Base-by-base conservation (phyloP, 2,329 filamentous ascomycete genomes). In the Aspergillus sp. region DNA sequence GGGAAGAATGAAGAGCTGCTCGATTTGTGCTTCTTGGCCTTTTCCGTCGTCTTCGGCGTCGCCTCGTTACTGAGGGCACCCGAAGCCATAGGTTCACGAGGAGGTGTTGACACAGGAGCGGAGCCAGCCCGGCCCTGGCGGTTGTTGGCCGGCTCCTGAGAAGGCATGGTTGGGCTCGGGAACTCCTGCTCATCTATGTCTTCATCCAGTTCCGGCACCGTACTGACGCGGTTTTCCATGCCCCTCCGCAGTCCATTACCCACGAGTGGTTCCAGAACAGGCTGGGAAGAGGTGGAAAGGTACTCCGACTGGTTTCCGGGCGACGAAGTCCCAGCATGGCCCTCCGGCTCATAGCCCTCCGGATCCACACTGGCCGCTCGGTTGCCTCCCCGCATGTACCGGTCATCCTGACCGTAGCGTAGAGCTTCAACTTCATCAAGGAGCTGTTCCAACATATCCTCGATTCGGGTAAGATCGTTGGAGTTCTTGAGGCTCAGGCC, bases 401-500 rank as follows among this genome's bases (percentile, higher is more conserved):
- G 71, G 60, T 78, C 72, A 57, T 81, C 80, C 65, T 86, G 84
- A 21, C 76, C 78, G 53, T 79, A 84, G 71, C 92, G 91, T 60
- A 95, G 82, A 50, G 87, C 90, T 73, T 98, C 94, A 6, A 99
- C 93, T 73, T 99, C 95, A 54, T 88, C 90, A 19, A 99, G 86
- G 21, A 99, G 85, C 72, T 97, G 92, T 75, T 95, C 91, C 36
- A 99, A 85, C 90, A 95, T 94, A 62, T 91, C 90, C 75, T 95
- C 91, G 63, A 97, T 97, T 68, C 92, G 90, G 65, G 88, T 87
- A 55, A 97, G 85, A 69, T 99, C 95, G 69, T 90, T 94, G 7
- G 90, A 88, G 55, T 92, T 94, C 80, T 95, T 96, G 72, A 90
- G 85, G 68, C 92, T 92, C 53, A 99, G 82, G 3, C 93, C 93